Conservation (phyloP, 1,284 basidiomycete species). For the Mycena citricolor region DNA sequence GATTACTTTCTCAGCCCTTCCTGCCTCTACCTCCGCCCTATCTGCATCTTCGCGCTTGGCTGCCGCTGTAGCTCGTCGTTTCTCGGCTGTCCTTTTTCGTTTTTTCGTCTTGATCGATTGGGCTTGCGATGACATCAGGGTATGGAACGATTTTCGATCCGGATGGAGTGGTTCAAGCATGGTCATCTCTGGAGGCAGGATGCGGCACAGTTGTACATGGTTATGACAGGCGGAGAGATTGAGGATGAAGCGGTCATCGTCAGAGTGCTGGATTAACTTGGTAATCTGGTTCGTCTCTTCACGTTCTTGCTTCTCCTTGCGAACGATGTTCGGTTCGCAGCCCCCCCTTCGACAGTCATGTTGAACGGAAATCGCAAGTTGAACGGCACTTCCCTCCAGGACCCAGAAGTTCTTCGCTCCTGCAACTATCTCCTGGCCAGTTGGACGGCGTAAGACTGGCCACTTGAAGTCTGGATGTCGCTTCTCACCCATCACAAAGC, state of each 20-base stretch:
- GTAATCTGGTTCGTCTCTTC: constrained; percentile 3
- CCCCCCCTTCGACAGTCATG: constrained; percentile 13
- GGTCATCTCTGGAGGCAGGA: not conserved
- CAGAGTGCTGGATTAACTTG: constrained; percentile 5
- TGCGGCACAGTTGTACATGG: constrained; percentile 4
- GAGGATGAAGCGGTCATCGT: constrained; percentile 14
- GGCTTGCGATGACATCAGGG: not conserved
- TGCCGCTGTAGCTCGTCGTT: not conserved
- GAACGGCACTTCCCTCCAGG: constrained; percentile 1
- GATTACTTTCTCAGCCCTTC: too few species aligned
- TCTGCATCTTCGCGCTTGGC: too few species aligned
- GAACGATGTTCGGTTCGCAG: constrained; percentile 2
- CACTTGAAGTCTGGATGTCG: constrained; percentile 2
- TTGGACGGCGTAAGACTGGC: constrained; percentile 9
- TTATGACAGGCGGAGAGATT: constrained; percentile 11
- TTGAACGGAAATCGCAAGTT: constrained; percentile 8
- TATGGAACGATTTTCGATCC: constrained; percentile 5
- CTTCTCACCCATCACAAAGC: not conserved
- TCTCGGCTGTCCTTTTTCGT: constrained; percentile 1
- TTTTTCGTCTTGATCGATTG: not conserved
- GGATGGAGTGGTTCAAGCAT: constrained; percentile 1
- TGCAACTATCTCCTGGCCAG: constrained; percentile 4
- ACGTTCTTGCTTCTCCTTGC: constrained; percentile 12
- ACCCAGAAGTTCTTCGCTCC: not conserved
- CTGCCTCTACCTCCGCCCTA: too few species aligned